Conservation (phyloP, 345 rosid genomes). For the Arabis alpina region DNA sequence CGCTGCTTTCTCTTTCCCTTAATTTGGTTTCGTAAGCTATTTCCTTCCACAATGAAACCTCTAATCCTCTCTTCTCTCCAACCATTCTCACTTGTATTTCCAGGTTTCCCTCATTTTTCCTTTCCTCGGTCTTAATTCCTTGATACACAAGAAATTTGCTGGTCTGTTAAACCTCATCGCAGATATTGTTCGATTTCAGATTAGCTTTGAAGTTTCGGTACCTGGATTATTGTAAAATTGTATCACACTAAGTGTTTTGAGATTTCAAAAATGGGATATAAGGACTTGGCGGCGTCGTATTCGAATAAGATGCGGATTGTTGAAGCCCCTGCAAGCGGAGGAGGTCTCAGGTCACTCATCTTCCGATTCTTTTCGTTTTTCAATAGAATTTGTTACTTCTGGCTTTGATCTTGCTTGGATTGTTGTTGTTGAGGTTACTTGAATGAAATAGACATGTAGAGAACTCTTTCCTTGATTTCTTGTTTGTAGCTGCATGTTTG, state of each 20-base stretch:
- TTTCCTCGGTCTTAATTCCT: not conserved
- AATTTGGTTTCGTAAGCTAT: slow-evolving; percentile 23
- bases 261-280: slow-evolving; percentile 35
- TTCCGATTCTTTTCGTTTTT: not conserved
- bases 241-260: too few species aligned
- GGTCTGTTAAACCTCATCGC: not conserved
- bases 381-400: not conserved
- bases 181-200: slow-evolving; percentile 1
- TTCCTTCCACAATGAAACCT: slow-evolving; percentile 13
- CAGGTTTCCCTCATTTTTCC: not conserved
- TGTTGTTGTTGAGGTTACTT: not conserved
- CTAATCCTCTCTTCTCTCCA: slow-evolving; percentile 15
- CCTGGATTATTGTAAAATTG: not conserved
- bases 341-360: slow-evolving; percentile 75
- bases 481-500: not conserved
- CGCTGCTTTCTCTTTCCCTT: slow-evolving; percentile 23
- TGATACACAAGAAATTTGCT: too few species aligned
- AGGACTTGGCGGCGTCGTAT: slow-evolving; percentile 35
- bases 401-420: not conserved
- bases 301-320: slow-evolving; percentile 43
- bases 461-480: not conserved
- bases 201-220: not conserved
- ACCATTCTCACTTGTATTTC: slow-evolving; percentile 13
- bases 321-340: slow-evolving; percentile 83
- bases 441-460: too few species aligned